Conservation (phyloP, 208 protist species). For the Crithidia sp. region DNA sequence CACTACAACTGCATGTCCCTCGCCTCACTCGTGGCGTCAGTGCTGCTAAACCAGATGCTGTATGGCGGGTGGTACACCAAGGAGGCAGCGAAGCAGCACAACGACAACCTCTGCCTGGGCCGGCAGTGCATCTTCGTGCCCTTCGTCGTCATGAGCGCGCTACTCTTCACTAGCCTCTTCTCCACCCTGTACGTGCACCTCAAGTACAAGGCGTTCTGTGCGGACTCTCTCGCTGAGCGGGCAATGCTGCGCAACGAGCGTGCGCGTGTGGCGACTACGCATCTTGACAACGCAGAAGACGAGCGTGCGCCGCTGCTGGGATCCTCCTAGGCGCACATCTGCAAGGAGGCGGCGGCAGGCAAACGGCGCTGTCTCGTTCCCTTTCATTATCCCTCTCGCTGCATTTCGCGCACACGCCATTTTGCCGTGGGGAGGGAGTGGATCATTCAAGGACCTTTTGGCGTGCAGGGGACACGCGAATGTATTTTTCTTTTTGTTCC, state of each 20-base stretch:
- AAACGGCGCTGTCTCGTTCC: not conserved
- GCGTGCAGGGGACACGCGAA: too few species aligned
- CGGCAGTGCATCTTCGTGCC: constrained; percentile 67
- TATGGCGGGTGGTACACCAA: constrained; percentile 80
- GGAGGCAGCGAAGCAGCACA: constrained; percentile 53
- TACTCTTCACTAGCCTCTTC: constrained; percentile 45
- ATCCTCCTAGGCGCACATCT: not conserved
- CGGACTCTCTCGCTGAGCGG: constrained; percentile 28
- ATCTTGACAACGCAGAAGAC: not conserved
- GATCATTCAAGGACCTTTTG: too few species aligned
- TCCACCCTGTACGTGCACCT: constrained; percentile 59
- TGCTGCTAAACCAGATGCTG: constrained; percentile 75
- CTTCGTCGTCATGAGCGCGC: constrained; percentile 53
- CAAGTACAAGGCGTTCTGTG: constrained; percentile 55
- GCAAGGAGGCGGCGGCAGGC: too few species aligned
- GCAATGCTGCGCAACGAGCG: constrained; percentile 2
- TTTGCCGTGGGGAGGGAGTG: too few species aligned
- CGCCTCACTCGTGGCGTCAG: constrained; percentile 41
- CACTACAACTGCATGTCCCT: constrained; percentile 83
- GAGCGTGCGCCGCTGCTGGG: constrained; percentile 12
- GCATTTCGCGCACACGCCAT: not conserved
- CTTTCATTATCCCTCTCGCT: not conserved
- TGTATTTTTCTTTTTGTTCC: too few species aligned
- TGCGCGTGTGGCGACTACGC: not conserved
- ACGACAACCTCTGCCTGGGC: constrained; percentile 56